Evolutionary conservation across 2,329 filamentous ascomycete species (phyloP), one percentile per base, ranked within the genome.

Genomic region (Beauveria scarabaeidicola): DNA sequence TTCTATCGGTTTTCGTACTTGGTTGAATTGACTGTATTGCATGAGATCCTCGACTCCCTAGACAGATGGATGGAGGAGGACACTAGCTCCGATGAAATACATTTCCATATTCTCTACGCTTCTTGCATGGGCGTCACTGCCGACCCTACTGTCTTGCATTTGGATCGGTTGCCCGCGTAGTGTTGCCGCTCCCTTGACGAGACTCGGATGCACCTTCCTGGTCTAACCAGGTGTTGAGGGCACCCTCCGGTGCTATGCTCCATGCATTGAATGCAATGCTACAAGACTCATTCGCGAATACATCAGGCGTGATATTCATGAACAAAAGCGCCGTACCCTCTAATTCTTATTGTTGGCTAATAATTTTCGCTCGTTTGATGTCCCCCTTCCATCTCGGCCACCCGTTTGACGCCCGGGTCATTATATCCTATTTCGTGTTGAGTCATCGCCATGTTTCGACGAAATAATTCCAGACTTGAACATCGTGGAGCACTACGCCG

Each of bases 391-490:
- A 38, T 47, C 25, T 47, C 13, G 23, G 53, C 41, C n/a, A n/a
- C 19, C 27, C 19, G 41, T 56, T 47, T 56, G 53, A 47, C 8
- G 44, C 44, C 23, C 11, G 21, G 19, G 32, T 17, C 23, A 56
- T 38, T 15, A 56, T 47, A 47, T 56, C 19, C 41, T 47, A 47
- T 47, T 9, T 11, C 52, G 46, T 47, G 21, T 21, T 19, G 29
- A 15, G n/a, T 38, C 43, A 47, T 38, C 21, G 53, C 21, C 50
- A 83, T 83, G 81, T 73, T 80, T 56, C 77, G 75, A 62, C 75
- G 76, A 40, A 81, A 78, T 61, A 82, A 76, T 65, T 72, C 72
- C 62, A 79, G 73, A 60, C 69, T 66, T 52, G 67, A 73, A 69
- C 64, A 76, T 68, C 64, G 71, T 66, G 66, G 75, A 68, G 67